A percentile compares a stretch with the other conserved stretches of the same genome.
Conservation (phyloP, 1,284 basidiomycete genomes). For the Sporisorium reilianum region DNA sequence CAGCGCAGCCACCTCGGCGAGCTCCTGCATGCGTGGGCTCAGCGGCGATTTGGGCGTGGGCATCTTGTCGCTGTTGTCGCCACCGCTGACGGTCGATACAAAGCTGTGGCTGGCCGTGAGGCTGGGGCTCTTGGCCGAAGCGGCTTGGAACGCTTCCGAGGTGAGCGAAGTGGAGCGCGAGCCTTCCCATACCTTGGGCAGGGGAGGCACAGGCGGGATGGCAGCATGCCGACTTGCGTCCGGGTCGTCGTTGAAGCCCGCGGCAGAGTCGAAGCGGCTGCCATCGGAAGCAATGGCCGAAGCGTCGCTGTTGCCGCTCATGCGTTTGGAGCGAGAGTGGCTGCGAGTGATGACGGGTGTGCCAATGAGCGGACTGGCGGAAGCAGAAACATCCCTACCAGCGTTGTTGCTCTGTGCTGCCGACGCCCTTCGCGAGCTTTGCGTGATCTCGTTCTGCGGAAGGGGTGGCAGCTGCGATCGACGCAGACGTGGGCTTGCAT, state of each 20-base stretch:
- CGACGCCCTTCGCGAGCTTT: slow-evolving; percentile 31
- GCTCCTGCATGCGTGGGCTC: slow-evolving; percentile 43
- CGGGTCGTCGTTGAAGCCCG: slow-evolving; percentile 23
- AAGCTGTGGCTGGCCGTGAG: slow-evolving; percentile 36
- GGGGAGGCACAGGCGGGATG: slow-evolving; percentile 94
- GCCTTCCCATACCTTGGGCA: slow-evolving; percentile 87
- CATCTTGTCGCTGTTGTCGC: slow-evolving; percentile 34
- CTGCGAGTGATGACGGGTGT: slow-evolving; percentile 18
- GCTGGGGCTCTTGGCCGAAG: slow-evolving; percentile 28
- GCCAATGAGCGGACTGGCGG: slow-evolving; percentile 25
- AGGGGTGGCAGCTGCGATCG: slow-evolving; percentile 56
- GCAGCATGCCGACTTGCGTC: slow-evolving; percentile 27
- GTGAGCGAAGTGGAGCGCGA: slow-evolving; percentile 76
- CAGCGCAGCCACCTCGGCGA: slow-evolving; percentile 43
- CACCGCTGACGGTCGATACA: slow-evolving; percentile 32
- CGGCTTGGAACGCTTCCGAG: slow-evolving; percentile 37
- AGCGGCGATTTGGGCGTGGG: slow-evolving; percentile 42
- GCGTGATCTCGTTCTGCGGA: slow-evolving; percentile 50
- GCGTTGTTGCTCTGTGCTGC: slow-evolving; percentile 12
- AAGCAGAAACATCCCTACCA: slow-evolving; percentile 19
- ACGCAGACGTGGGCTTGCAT: slow-evolving; percentile 53
- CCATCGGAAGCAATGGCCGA: slow-evolving; percentile 27
- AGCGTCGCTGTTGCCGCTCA: slow-evolving; percentile 46
- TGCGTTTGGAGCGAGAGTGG: slow-evolving; percentile 40
- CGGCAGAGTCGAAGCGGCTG: slow-evolving; percentile 22